Evolutionary conservation across 108 stramenopile species (phyloP), one percentile per base, ranked within the genome.

Genomic region (Chaetoceros tenuissimus): DNA sequence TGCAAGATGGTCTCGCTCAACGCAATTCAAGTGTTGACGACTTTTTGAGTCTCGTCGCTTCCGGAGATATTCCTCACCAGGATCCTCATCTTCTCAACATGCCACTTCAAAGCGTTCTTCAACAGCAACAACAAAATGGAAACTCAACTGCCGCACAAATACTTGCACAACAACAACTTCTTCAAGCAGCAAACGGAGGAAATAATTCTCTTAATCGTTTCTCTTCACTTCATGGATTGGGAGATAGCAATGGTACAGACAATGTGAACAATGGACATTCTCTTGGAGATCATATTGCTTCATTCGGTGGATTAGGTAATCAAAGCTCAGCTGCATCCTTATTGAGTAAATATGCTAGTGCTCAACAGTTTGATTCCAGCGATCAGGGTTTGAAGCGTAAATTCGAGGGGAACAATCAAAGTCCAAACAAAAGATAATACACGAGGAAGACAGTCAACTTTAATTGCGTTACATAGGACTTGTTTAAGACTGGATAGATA

Each of bases 1-100:
- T 62, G 52, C 65, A 79, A 24, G 82, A 86, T 63, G 86, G 84
- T 31, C 48, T 87, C 17, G 70, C 65, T 21, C 67, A 80, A 19
- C 77, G 84, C 8, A 87, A 89, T 56, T 68, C 80, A 8, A 81
- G 79, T 50, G 87, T 95, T 22, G 94, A 95, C 51, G 89, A 95
- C 46, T 95, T 95, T 60, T 66, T 95, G 64, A 84, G 75, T 54
- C 62, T 92, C 48, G 80, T 95, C 46, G 80, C 84, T 40, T 73
- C 81, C 2, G 94, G 94, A 0, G 90, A 95, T 61, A 90, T 92
- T 40, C 87, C 94, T 0, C 87, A 89, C 59, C 82, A 89, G 63
- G 94, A 90, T 72, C 75, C 86, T 13, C 55, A 69, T 19, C 64
- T 92, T 51, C 66, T 95, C 24, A 87, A 85, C 59, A 65, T 85